Evolutionary conservation across 352 stramenopile genomes (phyloP), one percentile per base, ranked within the genome.

Genomic region (Globisporangium splendens): DNA sequence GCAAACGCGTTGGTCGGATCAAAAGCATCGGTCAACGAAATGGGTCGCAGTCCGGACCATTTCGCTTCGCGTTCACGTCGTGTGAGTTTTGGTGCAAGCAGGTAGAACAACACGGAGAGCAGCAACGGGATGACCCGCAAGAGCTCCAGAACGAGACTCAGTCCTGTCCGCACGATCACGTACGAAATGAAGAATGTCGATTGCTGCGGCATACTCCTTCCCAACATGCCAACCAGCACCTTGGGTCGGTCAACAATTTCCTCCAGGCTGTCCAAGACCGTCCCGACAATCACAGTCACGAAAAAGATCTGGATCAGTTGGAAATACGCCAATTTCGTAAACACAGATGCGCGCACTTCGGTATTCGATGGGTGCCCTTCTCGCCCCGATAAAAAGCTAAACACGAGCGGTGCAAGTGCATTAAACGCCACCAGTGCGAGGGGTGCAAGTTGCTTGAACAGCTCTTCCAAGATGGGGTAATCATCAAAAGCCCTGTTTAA

Each of bases 161-260:
- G 57, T 2, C 84, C 78, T 3, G 77, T 90, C 35, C 72, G 77
- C 12, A 91, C 70, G 57, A 91, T 85, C 49, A 93, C 72, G 62
- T 87, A 93, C 20, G 79, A 88, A 65, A 91, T 93, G 63, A 91
- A 93, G 47, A 89, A 88, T 42, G 80, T 89, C n/a, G 82, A 91
- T 59, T 91, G 84, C 52, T 88, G 78, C 15, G 84, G 79, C 70
- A 93, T 91, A 28, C 76, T 88, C 31, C 66, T 66, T 6, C 82
- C 84, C 46, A 93, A 77, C 74, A 93, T 89, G 1, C 54, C 59
- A 28, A 93, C 84, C 8, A 91, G 49, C 24, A 58, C 73, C 61
- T 88, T 89, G 0, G 81, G 84, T 22, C 89, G 79, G 46, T 93
- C 71, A 17, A 91, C 15, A 39, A 93, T 88, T 22, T 81, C 77